A percentile compares a stretch with the other conserved stretches of the same genome.
Evolutionary conservation across 116 monocot species (phyloP).

Genomic region (Papilionanthe hybrid): DNA sequence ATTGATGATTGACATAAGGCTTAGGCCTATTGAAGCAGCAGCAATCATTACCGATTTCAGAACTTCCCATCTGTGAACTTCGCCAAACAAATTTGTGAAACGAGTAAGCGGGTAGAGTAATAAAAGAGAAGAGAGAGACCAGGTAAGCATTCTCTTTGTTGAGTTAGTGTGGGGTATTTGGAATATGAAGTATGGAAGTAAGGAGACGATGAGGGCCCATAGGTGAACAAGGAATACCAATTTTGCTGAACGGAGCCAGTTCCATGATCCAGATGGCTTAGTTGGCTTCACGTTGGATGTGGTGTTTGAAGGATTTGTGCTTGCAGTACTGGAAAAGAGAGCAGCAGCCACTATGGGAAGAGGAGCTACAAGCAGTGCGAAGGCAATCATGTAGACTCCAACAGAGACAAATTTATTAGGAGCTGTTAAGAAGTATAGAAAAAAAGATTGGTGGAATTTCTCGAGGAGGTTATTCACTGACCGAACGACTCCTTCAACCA

Average conservation of each 20-base stretch:
- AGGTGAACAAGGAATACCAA: constrained; percentile 49
- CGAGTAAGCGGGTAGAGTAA: constrained; percentile 31
- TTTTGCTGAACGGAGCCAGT: constrained; percentile 73
- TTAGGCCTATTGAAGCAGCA: constrained; percentile 42
- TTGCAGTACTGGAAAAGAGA: constrained; percentile 32
- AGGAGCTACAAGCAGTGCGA: constrained; percentile 70
- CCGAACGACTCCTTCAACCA: constrained; percentile 76
- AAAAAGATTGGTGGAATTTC: constrained; percentile 97
- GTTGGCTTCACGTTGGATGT: neutral
- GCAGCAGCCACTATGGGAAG: constrained; percentile 78
- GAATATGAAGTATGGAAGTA: constrained; percentile 55
- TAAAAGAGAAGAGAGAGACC: constrained; percentile 42
- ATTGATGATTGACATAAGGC: constrained; percentile 91
- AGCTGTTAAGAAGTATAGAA: constrained; percentile 79
- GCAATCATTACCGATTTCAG: constrained; percentile 63
- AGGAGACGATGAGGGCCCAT: constrained; percentile 54
- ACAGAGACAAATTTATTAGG: constrained; percentile 86
- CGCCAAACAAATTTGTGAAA: constrained; percentile 16
- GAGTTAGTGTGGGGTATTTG: constrained; percentile 32
- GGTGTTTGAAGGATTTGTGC: neutral
- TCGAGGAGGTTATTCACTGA: constrained; percentile 92
- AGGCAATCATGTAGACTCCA: constrained; percentile 86
- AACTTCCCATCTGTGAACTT: constrained; percentile 38
- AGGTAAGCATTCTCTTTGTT: constrained; percentile 22
- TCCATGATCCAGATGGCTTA: constrained; percentile 33